Evolutionary conservation across 1,284 basidiomycete species (phyloP).

Genomic region (Mrakiaceae sp.): DNA sequence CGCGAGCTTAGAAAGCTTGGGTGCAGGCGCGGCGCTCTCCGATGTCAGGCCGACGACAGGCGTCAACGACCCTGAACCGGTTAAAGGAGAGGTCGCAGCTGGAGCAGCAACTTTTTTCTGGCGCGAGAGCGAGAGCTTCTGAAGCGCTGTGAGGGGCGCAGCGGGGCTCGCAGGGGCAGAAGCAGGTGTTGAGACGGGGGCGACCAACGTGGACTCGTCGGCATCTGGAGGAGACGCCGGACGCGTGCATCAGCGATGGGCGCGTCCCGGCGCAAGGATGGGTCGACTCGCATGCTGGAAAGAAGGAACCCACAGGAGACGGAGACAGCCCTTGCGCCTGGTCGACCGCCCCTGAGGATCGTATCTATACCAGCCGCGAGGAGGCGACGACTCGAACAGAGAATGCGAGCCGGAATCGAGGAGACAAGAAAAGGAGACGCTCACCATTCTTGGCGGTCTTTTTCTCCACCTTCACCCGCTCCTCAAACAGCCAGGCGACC

Average conservation of each 20-base stretch:
- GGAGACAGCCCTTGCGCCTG: background rate
- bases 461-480: conserved; percentile 29
- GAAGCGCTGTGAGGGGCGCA: conserved; percentile 52
- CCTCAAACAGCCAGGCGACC: conserved; percentile 52
- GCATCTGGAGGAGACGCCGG: too few species aligned
- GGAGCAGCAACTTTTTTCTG: conserved; percentile 19
- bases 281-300: too few species aligned
- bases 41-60: conserved; percentile 6
- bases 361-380: too few species aligned
- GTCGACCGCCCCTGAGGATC: background rate
- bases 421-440: conserved; percentile 25
- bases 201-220: too few species aligned
- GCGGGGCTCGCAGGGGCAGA: conserved; percentile 23
- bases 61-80: background rate
- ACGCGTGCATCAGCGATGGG: too few species aligned
- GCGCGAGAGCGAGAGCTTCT: conserved; percentile 46
- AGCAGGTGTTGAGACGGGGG: background rate
- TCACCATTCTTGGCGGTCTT: conserved; percentile 62
- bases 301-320: too few species aligned
- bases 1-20: conserved; percentile 39
- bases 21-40: conserved; percentile 10
- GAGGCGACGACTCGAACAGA: background rate
- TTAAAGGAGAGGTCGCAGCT: too few species aligned
- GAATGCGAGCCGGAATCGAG: background rate
- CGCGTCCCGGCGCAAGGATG: too few species aligned